Percentiles rank a stretch among this genome's conserved stretches.
phyloP scores from a whole-genome alignment of 108 stramenopile genomes.

The Cyclotella cryptica region DNA sequence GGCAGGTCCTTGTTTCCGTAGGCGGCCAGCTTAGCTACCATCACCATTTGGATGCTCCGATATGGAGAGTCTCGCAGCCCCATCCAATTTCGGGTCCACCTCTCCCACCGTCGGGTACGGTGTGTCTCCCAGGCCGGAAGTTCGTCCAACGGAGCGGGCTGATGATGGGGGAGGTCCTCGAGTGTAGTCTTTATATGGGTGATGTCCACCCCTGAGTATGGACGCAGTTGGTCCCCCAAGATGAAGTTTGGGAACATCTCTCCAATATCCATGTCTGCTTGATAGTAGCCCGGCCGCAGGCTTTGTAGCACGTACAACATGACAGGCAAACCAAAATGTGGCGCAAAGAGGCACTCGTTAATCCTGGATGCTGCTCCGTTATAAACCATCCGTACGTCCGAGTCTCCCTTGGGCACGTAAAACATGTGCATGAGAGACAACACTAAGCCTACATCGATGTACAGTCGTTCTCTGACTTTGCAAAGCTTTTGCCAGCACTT shows the following conservation, averaged over 20 bases:
- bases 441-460: background rate
- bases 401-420: conserved; percentile 51
- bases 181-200: conserved; percentile 12
- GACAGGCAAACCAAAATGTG: no score
- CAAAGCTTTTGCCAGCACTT: conserved; percentile 12
- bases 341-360: conserved; percentile 48
- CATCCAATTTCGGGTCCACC: no score
- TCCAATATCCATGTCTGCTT: conserved; percentile 54
- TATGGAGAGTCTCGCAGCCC: conserved; percentile 51
- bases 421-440: conserved; percentile 32
- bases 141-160: background rate
- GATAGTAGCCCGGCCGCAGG: conserved; percentile 22
- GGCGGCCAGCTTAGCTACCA: conserved; percentile 9
- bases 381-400: conserved; percentile 53
- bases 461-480: conserved; percentile 19
- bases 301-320: no score
- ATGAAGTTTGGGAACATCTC: conserved; percentile 60
- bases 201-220: conserved; percentile 45
- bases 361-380: no score
- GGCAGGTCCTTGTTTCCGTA: conserved; percentile 2
- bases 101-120: background rate
- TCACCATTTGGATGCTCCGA: conserved; percentile 12
- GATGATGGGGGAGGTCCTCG: background rate
- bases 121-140: conserved; percentile 8
- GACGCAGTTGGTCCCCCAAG: conserved; percentile 29